Conservation (phyloP, 2,329 filamentous ascomycete genomes). For the Xylariales sp. region DNA sequence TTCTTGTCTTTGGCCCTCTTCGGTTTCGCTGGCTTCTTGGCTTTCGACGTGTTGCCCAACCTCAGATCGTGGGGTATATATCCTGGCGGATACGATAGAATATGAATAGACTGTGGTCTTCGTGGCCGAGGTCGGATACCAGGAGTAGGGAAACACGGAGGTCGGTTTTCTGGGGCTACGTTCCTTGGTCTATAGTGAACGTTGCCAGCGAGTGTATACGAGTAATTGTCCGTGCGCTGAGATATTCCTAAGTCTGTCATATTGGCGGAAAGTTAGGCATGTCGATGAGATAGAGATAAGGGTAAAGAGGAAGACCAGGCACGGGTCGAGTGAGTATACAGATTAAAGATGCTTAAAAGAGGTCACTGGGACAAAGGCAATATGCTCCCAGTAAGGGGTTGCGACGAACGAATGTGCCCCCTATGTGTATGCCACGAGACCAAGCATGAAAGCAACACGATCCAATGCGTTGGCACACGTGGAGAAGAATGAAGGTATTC, state of each 20-base stretch:
- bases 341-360: too few species aligned
- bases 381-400: too few species aligned
- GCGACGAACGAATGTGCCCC: not conserved
- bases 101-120: constrained; percentile 49
- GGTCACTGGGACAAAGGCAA: constrained; percentile 1
- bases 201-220: constrained; percentile 20
- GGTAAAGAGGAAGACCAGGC: too few species aligned
- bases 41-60: constrained; percentile 38
- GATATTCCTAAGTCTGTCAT: constrained; percentile 22
- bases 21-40: constrained; percentile 37
- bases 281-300: too few species aligned
- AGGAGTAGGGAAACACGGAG: constrained; percentile 27
- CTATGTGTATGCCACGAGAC: constrained; percentile 1
- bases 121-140: constrained; percentile 46
- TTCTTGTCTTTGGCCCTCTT: constrained; percentile 20
- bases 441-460: constrained; percentile 1
- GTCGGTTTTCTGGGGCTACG: constrained; percentile 19
- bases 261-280: constrained; percentile 20
- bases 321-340: too few species aligned
- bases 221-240: constrained; percentile 15
- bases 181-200: constrained; percentile 24
- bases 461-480: constrained; percentile 7
- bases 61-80: constrained; percentile 41
- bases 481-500: constrained; percentile 3
- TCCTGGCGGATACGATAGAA: constrained; percentile 40